These are phyloP conservation scores for Cronartium quercuum DNA, from an alignment of 1,284 basidiomycete species.

Conservation along the genomic window DNA sequence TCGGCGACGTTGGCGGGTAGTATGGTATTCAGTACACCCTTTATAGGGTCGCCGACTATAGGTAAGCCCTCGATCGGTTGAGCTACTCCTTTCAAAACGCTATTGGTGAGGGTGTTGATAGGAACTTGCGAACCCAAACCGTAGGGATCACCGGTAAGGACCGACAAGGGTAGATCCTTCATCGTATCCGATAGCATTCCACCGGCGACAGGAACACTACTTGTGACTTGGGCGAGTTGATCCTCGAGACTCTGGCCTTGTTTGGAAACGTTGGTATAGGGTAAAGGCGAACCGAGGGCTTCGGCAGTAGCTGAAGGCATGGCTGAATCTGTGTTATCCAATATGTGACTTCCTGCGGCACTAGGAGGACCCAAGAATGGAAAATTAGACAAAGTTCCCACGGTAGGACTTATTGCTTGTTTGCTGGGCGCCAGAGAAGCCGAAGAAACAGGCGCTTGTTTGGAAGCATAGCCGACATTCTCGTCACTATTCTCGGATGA, in stretches of 20 bases:
- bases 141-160: too few species aligned
- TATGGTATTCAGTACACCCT: neutral
- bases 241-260: neutral
- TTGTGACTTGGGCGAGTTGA: neutral
- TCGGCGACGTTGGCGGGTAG: neutral
- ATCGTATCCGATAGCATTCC: neutral
- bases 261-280: too few species aligned
- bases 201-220: neutral
- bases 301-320: too few species aligned
- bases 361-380: too few species aligned
- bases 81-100: too few species aligned
- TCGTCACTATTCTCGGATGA: neutral
- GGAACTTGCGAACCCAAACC: neutral
- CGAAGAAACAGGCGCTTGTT: neutral
- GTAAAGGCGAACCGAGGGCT: too few species aligned
- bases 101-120: neutral
- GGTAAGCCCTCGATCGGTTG: neutral
- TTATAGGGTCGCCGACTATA: neutral
- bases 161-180: neutral
- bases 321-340: too few species aligned
- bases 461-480: neutral
- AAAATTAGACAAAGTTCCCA: too few species aligned
- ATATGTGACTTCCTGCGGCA: too few species aligned
- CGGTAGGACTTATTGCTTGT: too few species aligned
- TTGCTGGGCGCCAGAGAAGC: neutral